Evolutionary conservation across 2,329 filamentous ascomycete species (phyloP).

Genomic region (Ceratocystis smalleyi): DNA sequence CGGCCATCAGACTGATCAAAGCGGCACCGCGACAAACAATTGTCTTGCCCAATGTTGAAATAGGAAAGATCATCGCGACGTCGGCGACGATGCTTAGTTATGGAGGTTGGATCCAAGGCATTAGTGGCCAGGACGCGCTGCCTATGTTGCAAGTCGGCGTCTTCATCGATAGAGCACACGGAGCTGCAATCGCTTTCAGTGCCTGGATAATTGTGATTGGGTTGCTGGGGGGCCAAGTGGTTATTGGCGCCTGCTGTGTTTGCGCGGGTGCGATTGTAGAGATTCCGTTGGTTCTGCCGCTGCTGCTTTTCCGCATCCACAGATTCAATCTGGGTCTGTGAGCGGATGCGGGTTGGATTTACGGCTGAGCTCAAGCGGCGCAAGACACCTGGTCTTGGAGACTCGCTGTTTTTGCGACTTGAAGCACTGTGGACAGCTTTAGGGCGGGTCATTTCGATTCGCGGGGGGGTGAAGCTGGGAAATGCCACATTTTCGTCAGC

Average conservation of each 20-base stretch:
- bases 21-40: slow-evolving; percentile 48
- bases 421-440: background rate
- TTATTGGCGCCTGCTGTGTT: background rate
- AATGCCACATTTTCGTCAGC: background rate
- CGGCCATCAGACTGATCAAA: slow-evolving; percentile 51
- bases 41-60: slow-evolving; percentile 47
- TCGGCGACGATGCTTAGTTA: background rate
- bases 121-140: background rate
- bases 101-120: background rate
- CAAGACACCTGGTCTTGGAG: background rate
- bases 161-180: background rate
- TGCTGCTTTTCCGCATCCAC: background rate
- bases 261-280: background rate
- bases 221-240: background rate
- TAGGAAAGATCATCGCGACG: background rate
- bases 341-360: background rate
- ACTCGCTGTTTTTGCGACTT: background rate
- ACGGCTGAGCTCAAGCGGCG: background rate
- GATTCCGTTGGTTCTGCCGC: background rate
- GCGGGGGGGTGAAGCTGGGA: slow-evolving; percentile 5
- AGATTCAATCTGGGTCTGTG: background rate
- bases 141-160: background rate
- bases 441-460: slow-evolving; percentile 5
- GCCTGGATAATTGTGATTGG: background rate
- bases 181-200: background rate